phyloP scores from a whole-genome alignment of 805 yeast species.

The Metschnikowia matae region DNA sequence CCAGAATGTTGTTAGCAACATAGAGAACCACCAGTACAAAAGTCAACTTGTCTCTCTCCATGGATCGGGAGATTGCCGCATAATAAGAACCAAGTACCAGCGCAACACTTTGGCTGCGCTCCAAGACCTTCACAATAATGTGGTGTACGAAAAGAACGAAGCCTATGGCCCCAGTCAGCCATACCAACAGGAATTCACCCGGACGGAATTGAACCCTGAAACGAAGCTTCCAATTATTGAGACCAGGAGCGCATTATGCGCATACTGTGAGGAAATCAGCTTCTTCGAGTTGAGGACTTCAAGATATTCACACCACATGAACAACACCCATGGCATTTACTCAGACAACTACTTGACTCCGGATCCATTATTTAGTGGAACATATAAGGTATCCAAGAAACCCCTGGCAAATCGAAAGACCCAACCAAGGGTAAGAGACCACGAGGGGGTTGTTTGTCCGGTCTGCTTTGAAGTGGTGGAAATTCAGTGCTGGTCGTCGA shows the following conservation, averaged over 20 bases:
- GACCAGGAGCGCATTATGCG: conserved; percentile 33
- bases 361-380: conserved; percentile 24
- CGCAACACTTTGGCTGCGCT: conserved; percentile 6
- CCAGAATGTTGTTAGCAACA: not conserved
- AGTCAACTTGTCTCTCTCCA: conserved; percentile 5
- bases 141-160: conserved; percentile 10
- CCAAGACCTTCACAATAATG: conserved; percentile 4
- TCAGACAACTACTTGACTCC: conserved; percentile 29
- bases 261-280: conserved; percentile 27
- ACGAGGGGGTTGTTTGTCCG: conserved; percentile 30
- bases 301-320: conserved; percentile 33
- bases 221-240: conserved; percentile 8
- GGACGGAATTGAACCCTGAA: conserved; percentile 10
- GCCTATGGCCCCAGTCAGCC: conserved; percentile 9
- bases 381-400: conserved; percentile 19
- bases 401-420: conserved; percentile 18
- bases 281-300: conserved; percentile 32
- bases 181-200: conserved; percentile 18
- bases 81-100: conserved; percentile 8
- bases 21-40: not conserved
- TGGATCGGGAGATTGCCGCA: conserved; percentile 7
- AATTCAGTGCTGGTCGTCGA: conserved; percentile 17
- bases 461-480: conserved; percentile 25
- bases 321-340: conserved; percentile 31
- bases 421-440: conserved; percentile 18